Percentiles rank a stretch among this genome's conserved stretches.
Conservation (phyloP, 805 yeast genomes). For the Schwanniomyces sp. region DNA sequence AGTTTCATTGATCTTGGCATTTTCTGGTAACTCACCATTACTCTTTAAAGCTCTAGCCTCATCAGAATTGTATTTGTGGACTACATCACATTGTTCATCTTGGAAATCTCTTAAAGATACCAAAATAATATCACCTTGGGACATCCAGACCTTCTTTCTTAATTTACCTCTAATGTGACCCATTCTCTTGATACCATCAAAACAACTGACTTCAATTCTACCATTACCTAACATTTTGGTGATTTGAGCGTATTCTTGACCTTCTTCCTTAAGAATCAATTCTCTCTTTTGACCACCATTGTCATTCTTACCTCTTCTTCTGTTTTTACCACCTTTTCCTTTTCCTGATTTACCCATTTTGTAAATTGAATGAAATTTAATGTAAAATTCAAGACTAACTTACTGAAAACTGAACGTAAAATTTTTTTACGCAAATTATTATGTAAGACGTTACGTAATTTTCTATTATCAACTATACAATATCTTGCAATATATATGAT, state of each 20-base stretch:
- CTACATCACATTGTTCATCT: constrained; percentile 97
- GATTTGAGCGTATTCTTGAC: constrained; percentile 98
- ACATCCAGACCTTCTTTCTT: constrained; percentile 99
- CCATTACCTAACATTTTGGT: constrained; percentile 98
- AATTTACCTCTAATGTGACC: constrained; percentile 98
- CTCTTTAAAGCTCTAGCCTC: constrained; percentile 96
- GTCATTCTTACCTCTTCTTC: constrained; percentile 98
- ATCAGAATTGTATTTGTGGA: constrained; percentile 93
- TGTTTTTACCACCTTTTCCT: constrained; percentile 89
- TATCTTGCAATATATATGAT: background rate
- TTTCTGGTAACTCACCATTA: constrained; percentile 96
- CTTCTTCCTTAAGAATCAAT: constrained; percentile 86
- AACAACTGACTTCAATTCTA: constrained; percentile 91
- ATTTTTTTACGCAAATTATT: background rate
- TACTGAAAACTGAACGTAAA: background rate
- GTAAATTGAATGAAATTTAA: constrained; percentile 1
- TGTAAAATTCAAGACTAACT: background rate
- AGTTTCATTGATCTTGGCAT: constrained; percentile 95
- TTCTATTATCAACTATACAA: background rate
- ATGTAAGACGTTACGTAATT: background rate
- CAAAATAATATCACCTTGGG: constrained; percentile 95
- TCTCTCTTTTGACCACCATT: constrained; percentile 92
- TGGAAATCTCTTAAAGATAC: constrained; percentile 98
- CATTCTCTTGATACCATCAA: constrained; percentile 90
- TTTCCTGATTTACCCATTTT: constrained; percentile 74